These are phyloP conservation scores for Apiotrichum laibachii DNA, from an alignment of 1,284 basidiomycete species.

Conservation along the genomic window DNA sequence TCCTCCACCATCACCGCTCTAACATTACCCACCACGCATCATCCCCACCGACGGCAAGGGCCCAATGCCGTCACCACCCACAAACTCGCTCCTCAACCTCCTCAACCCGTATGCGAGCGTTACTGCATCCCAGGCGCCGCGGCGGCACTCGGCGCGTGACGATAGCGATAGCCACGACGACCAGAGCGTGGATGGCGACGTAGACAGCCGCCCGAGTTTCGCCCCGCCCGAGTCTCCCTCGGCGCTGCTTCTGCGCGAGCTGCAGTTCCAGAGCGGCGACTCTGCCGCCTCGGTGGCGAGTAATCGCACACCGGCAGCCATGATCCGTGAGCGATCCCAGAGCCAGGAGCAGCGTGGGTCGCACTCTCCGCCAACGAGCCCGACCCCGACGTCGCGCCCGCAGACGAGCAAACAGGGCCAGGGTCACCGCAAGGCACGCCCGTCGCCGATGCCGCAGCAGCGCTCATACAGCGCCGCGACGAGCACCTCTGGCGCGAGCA, in stretches of 20 bases:
- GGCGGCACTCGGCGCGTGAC: background rate
- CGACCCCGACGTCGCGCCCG: constrained; percentile 19
- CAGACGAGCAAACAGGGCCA: no score
- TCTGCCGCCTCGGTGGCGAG: no score
- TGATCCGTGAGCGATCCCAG: background rate
- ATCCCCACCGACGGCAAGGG: no score
- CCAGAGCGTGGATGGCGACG: background rate
- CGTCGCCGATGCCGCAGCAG: no score
- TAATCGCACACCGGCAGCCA: background rate
- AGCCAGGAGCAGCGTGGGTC: no score
- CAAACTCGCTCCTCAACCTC: constrained; percentile 64
- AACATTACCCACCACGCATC: no score
- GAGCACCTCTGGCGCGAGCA: background rate
- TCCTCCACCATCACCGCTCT: no score
- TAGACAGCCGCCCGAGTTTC: background rate
- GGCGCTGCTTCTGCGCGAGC: constrained; percentile 41
- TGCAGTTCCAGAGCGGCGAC: constrained; percentile 23
- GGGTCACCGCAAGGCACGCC: no score
- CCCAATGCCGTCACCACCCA: constrained; percentile 18
- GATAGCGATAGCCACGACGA: background rate
- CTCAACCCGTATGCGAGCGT: constrained; percentile 70
- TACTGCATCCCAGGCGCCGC: constrained; percentile 57
- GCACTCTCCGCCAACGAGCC: constrained; percentile 14
- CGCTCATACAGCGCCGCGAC: no score
- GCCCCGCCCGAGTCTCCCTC: constrained; percentile 37